Evolutionary conservation across 768 basidiomycete genomes (phyloP), one percentile per base, ranked within the genome.

Genomic region (Termitomyces eurrhizus): DNA sequence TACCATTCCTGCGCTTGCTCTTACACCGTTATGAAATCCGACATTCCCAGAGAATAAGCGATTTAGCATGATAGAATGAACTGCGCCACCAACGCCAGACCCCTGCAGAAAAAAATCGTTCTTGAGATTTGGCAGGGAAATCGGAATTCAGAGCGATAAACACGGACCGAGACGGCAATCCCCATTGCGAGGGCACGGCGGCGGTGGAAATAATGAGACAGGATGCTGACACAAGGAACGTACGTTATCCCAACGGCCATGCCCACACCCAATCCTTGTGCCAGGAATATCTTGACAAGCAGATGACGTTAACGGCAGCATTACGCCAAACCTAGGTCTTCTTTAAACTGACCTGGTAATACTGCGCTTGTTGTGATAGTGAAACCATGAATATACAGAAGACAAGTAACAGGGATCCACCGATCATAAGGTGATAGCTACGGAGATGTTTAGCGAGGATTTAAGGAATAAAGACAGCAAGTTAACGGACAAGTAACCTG

Each of bases 1-100:
- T 26, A 73, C 42, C 45, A 83, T 65, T 8, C 68, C 76, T 7
- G 77, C 77, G 41, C 75, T 79, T 26, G 69, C 71, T 11, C 79
- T 73, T 12, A 78, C 76, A 21, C 76, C 76, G 35, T 71, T 69
- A 81, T 73, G 84, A 79, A 85, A 74, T 3, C 87, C 84, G 16
- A 80, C 72, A 3, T 63, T 64, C 4, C 79, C 77, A 58, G 80
- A 70, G 59, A 81, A 78, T 60, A 77, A 70, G 42, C 78, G 74
- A 66, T 89, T 88, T 24, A 90, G 73, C 75, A 87, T 79, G 64
- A 87, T 85, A 2, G 85, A 83, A 59, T 86, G 84, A 9, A 88
- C 65, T 26, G 83, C 76, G 12, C 83, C 85, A 3, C 88, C 87
- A 14, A 85, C 67, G 18, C 81, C 83, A n/a, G 84, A 77, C 7